Evolutionary conservation across 140 eudicot genomes (phyloP).

Genomic region (Bidens hawaiensis): DNA sequence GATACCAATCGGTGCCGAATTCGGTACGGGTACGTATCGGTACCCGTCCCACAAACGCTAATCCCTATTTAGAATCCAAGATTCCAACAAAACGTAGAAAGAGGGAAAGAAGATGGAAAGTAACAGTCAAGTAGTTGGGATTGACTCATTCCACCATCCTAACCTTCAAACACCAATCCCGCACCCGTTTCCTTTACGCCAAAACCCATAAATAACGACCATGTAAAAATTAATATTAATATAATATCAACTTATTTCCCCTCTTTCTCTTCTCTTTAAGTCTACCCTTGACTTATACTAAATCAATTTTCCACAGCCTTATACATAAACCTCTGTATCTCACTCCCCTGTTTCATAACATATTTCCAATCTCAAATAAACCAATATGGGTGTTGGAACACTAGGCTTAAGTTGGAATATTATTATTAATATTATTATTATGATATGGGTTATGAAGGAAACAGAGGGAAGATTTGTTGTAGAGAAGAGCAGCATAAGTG

Average conservation of each 20-base stretch:
- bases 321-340: not conserved
- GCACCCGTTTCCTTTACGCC: constrained; percentile 48
- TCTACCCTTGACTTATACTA: constrained; percentile 40
- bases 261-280: constrained; percentile 19
- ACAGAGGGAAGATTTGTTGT: constrained; percentile 61
- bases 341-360: constrained; percentile 1
- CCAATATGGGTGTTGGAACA: not conserved
- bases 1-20: no score
- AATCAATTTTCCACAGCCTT: constrained; percentile 9
- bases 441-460: constrained; percentile 12
- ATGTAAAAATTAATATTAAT: not conserved
- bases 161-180: constrained; percentile 25
- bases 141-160: constrained; percentile 46
- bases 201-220: not conserved
- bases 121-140: constrained; percentile 36
- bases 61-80: no score
- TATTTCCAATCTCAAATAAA: not conserved
- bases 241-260: not conserved
- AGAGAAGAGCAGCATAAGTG: constrained; percentile 73
- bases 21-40: no score
- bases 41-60: no score
- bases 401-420: not conserved
- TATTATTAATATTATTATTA: not conserved
- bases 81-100: constrained; percentile 11
- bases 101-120: constrained; percentile 28